A percentile compares a stretch with the other conserved stretches of the same genome.
phyloP scores from a whole-genome alignment of 768 basidiomycete genomes.

The Lentinula lateritia region DNA sequence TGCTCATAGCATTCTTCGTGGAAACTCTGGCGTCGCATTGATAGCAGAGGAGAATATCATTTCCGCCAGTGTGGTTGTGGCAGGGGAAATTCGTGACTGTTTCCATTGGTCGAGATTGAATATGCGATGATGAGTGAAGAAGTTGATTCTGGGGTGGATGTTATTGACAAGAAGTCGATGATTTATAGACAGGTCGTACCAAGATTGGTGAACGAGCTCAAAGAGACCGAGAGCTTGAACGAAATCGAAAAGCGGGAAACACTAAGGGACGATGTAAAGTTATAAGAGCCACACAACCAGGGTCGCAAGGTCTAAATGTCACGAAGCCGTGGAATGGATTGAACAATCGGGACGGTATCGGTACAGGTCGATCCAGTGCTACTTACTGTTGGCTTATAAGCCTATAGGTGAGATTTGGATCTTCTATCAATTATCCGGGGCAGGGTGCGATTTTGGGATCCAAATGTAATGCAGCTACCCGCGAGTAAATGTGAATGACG shows the following conservation, averaged over 20 bases:
- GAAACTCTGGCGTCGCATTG: not conserved
- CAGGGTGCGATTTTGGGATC: not conserved
- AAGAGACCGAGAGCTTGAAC: no score
- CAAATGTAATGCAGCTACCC: not conserved
- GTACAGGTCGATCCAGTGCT: not conserved
- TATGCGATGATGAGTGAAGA: no score
- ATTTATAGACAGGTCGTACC: no score
- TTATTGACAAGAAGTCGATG: no score
- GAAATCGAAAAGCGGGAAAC: no score
- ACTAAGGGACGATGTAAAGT: no score
- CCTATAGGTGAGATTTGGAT: not conserved
- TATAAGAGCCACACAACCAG: not conserved
- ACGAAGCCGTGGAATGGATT: not conserved
- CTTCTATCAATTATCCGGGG: not conserved
- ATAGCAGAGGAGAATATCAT: slow-evolving; percentile 1
- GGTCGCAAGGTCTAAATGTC: not conserved
- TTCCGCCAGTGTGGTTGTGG: not conserved
- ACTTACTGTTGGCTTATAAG: not conserved
- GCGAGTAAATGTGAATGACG: no score
- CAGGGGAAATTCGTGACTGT: not conserved
- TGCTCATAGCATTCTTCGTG: not conserved
- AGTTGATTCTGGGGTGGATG: no score
- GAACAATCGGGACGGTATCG: not conserved
- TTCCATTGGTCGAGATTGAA: not conserved
- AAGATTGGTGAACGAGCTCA: no score